These are phyloP conservation scores for Cudoniella acicularis DNA, from an alignment of 495 filamentous ascomycete species.

Conservation along the genomic window DNA sequence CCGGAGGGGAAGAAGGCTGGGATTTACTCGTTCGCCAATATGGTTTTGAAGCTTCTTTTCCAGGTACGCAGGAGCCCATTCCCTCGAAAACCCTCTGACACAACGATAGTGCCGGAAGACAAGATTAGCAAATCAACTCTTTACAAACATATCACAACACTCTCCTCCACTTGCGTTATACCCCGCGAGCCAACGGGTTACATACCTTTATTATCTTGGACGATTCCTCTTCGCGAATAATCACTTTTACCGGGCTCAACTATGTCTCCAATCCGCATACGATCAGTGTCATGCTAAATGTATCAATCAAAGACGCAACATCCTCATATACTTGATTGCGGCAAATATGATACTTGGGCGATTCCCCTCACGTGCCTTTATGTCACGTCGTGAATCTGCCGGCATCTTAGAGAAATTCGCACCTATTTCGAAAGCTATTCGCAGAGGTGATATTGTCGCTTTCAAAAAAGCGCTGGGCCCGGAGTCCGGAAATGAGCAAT, in stretches of 20 bases:
- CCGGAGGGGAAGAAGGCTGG: slow-evolving; percentile 81
- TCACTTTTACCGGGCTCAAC: slow-evolving; percentile 71
- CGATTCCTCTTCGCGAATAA: slow-evolving; percentile 80
- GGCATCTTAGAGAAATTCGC: slow-evolving; percentile 68
- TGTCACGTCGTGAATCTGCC: slow-evolving; percentile 67
- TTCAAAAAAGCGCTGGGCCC: slow-evolving; percentile 63
- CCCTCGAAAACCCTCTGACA: slow-evolving; percentile 2
- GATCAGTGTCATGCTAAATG: slow-evolving; percentile 66
- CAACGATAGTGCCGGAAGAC: slow-evolving; percentile 54
- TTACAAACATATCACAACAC: slow-evolving; percentile 80
- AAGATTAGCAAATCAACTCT: slow-evolving; percentile 73
- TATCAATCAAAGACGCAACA: slow-evolving; percentile 67
- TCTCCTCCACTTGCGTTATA: slow-evolving; percentile 75
- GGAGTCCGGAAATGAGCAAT: slow-evolving; percentile 45
- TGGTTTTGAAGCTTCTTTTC: slow-evolving; percentile 85
- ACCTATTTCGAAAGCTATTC: slow-evolving; percentile 70
- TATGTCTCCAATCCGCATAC: slow-evolving; percentile 75
- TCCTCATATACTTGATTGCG: slow-evolving; percentile 81
- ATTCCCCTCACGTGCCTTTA: slow-evolving; percentile 65
- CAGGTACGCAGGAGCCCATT: slow-evolving; percentile 45
- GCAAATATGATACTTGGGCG: slow-evolving; percentile 81
- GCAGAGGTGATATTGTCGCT: slow-evolving; percentile 69
- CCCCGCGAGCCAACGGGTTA: slow-evolving; percentile 83
- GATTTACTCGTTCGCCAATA: slow-evolving; percentile 86
- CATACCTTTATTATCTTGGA: slow-evolving; percentile 92